Conservation (phyloP, 1,284 basidiomycete genomes). For the Coniophora puteana region DNA sequence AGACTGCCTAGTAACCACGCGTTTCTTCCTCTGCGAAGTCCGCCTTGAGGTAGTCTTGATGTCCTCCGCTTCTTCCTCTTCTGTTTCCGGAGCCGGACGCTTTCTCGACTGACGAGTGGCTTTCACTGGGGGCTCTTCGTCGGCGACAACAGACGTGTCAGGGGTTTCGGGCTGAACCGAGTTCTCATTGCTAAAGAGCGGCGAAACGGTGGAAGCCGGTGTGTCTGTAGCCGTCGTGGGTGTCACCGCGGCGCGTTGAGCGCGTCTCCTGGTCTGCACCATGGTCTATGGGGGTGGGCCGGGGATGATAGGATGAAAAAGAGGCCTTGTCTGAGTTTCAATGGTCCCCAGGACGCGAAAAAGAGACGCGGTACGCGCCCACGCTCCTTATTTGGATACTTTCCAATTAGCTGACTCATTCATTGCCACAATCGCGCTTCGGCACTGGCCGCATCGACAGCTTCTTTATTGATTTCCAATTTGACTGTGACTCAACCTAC, state of each 20-base stretch:
- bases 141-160: slow-evolving; percentile 38
- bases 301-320: no score
- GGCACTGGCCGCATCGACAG: no score
- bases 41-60: not conserved
- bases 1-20: slow-evolving; percentile 36
- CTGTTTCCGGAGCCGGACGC: slow-evolving; percentile 29
- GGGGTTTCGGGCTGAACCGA: slow-evolving; percentile 36
- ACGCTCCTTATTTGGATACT: no score
- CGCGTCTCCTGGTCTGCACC: slow-evolving; percentile 18
- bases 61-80: slow-evolving; percentile 20
- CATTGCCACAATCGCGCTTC: no score
- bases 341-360: no score
- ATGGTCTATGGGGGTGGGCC: slow-evolving; percentile 12
- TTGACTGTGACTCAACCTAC: no score
- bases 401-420: no score
- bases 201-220: slow-evolving; percentile 20
- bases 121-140: slow-evolving; percentile 23
- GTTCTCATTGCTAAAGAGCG: slow-evolving; percentile 14
- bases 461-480: no score
- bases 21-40: no score
- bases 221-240: slow-evolving; percentile 20
- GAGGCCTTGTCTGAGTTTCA: no score
- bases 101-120: slow-evolving; percentile 12
- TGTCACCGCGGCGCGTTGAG: slow-evolving; percentile 12
- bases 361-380: no score